Conservation (phyloP, 495 filamentous ascomycete genomes). For the Chaetomium fimeti region DNA sequence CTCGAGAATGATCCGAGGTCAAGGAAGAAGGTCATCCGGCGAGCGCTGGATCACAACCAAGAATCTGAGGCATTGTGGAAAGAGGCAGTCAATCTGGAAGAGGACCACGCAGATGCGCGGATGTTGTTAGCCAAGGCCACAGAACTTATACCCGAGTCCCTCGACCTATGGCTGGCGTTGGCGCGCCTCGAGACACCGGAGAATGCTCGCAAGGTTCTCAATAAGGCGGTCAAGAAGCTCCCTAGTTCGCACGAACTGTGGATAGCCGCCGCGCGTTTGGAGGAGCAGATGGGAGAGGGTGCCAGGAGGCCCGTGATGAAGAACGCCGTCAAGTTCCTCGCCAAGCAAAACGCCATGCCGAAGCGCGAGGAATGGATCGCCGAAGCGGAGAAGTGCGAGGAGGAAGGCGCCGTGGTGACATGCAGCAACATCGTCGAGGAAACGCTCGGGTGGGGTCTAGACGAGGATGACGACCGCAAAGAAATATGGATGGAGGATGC, state of each 20-base stretch:
- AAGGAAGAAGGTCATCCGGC: constrained; percentile 86
- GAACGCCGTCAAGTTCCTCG: constrained; percentile 84
- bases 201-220: constrained; percentile 90
- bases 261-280: constrained; percentile 88
- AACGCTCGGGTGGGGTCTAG: constrained; percentile 88
- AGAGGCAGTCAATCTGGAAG: constrained; percentile 92
- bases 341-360: constrained; percentile 88
- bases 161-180: constrained; percentile 92
- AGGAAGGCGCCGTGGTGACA: constrained; percentile 82
- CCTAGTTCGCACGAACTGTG: constrained; percentile 92
- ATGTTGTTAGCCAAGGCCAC: constrained; percentile 88
- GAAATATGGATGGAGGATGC: constrained; percentile 95
- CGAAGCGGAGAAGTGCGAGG: constrained; percentile 92
- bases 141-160: constrained; percentile 86
- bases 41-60: constrained; percentile 84
- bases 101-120: constrained; percentile 79
- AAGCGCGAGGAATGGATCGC: constrained; percentile 96
- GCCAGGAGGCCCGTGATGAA: constrained; percentile 88
- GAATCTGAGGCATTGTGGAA: constrained; percentile 96
- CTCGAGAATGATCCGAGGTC: constrained; percentile 75
- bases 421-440: constrained; percentile 85
- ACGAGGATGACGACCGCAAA: constrained; percentile 95
- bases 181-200: constrained; percentile 84
- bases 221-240: constrained; percentile 89
- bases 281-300: constrained; percentile 78